These are phyloP conservation scores for Carex scoparia DNA, from an alignment of 176 grass and related monocot species.

Conservation along the genomic window DNA sequence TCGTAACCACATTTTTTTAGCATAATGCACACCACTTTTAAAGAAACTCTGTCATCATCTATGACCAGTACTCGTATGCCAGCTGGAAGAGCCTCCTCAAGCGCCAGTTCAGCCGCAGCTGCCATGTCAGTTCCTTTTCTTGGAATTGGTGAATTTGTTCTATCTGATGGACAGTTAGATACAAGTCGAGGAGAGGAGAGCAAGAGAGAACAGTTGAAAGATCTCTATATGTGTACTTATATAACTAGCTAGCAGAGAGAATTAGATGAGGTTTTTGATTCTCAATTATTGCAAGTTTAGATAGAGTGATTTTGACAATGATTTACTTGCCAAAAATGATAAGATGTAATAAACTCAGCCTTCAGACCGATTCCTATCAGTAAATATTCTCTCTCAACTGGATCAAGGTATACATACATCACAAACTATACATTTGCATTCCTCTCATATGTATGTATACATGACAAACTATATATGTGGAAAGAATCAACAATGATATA, in stretches of 20 bases:
- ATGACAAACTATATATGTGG: neutral
- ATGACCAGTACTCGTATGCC: conserved; percentile 64
- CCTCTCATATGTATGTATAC: neutral
- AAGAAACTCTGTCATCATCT: conserved; percentile 58
- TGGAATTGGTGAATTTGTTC: neutral
- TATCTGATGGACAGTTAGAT: neutral
- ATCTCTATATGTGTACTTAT: neutral
- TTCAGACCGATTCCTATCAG: neutral
- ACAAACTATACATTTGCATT: neutral
- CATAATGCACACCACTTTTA: conserved; percentile 46
- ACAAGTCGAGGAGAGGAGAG: neutral
- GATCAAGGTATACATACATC: neutral
- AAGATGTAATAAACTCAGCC: neutral
- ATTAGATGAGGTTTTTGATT: neutral
- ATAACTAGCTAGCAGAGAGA: neutral
- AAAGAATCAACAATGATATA: neutral
- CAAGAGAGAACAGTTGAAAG: neutral
- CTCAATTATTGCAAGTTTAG: neutral
- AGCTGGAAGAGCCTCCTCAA: conserved; percentile 20
- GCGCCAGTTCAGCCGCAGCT: neutral
- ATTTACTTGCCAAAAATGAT: neutral
- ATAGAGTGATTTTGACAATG: neutral
- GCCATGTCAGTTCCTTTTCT: neutral
- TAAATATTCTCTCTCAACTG: neutral
- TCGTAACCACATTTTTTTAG: conserved; percentile 44